These are phyloP conservation scores for Camellia lanceoleosa DNA, from an alignment of 148 eudicot genomes.

Conservation along the genomic window DNA sequence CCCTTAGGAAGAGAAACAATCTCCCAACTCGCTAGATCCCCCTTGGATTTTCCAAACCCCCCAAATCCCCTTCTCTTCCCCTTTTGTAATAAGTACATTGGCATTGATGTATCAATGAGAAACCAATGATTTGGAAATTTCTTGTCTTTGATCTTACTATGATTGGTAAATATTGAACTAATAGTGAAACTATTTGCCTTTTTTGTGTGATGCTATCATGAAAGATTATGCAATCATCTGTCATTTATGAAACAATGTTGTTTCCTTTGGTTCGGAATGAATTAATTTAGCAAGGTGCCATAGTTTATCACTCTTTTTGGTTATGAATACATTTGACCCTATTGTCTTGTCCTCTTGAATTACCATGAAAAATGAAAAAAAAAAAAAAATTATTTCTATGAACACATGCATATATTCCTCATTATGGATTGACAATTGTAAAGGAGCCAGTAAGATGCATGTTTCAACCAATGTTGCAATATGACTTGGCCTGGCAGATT, in stretches of 20 bases:
- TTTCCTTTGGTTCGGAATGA: not conserved
- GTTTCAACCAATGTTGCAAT: not conserved
- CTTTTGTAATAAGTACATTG: too few species aligned
- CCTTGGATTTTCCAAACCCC: too few species aligned
- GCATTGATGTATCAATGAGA: too few species aligned
- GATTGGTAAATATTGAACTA: too few species aligned
- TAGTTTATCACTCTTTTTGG: not conserved
- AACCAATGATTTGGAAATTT: too few species aligned
- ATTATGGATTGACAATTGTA: not conserved
- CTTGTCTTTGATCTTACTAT: too few species aligned
- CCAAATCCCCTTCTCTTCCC: too few species aligned
- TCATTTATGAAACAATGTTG: not conserved
- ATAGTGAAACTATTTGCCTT: not conserved
- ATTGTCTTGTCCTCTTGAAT: not conserved
- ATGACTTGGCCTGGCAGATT: not conserved
- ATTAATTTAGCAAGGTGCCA: too few species aligned
- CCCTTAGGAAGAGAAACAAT: too few species aligned
- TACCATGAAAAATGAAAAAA: too few species aligned
- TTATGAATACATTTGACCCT: not conserved
- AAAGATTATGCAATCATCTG: not conserved
- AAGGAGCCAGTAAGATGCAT: not conserved
- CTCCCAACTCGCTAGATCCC: too few species aligned
- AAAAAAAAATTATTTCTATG: not conserved
- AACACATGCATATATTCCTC: not conserved
- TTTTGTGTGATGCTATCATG: not conserved